Conservation (phyloP, 148 eudicot species). For the Rheum nobile region DNA sequence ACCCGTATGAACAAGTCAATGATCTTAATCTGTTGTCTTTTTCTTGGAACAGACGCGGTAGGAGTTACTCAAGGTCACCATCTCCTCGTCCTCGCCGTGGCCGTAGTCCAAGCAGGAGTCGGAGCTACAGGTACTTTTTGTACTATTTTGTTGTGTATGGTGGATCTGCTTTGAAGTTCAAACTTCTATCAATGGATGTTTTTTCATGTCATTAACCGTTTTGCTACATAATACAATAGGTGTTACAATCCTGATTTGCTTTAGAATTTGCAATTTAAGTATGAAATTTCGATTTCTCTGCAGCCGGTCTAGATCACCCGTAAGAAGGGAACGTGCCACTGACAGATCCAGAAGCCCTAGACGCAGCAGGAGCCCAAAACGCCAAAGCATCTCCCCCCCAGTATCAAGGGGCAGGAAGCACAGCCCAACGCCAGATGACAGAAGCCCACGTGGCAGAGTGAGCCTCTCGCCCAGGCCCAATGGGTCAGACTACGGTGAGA, state of each 20-base stretch:
- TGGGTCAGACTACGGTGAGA: slow-evolving; percentile 42
- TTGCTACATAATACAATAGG: neutral
- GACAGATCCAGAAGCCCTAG: slow-evolving; percentile 55
- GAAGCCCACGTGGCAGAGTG: slow-evolving; percentile 21
- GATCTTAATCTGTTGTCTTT: neutral
- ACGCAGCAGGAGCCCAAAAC: slow-evolving; percentile 50
- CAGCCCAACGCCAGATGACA: slow-evolving; percentile 46
- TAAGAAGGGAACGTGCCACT: slow-evolving; percentile 32
- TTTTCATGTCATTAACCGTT: too few relatives aligned
- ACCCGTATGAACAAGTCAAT: neutral
- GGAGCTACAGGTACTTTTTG: slow-evolving; percentile 55
- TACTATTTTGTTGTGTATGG: neutral
- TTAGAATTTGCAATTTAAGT: neutral
- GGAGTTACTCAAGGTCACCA: slow-evolving; percentile 69
- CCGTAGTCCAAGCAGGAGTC: slow-evolving; percentile 63
- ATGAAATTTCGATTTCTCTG: neutral
- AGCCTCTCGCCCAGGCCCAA: slow-evolving; percentile 35
- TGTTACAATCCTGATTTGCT: neutral
- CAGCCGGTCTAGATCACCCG: slow-evolving; percentile 81
- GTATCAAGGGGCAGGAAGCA: slow-evolving; percentile 41
- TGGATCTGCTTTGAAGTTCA: too few relatives aligned
- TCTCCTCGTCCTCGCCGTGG: slow-evolving; percentile 46
- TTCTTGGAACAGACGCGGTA: slow-evolving; percentile 26
- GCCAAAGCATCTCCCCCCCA: slow-evolving; percentile 25
- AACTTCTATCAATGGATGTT: too few relatives aligned